phyloP scores from a whole-genome alignment of 2,329 filamentous ascomycete species.

The Calonectria naviculata region DNA sequence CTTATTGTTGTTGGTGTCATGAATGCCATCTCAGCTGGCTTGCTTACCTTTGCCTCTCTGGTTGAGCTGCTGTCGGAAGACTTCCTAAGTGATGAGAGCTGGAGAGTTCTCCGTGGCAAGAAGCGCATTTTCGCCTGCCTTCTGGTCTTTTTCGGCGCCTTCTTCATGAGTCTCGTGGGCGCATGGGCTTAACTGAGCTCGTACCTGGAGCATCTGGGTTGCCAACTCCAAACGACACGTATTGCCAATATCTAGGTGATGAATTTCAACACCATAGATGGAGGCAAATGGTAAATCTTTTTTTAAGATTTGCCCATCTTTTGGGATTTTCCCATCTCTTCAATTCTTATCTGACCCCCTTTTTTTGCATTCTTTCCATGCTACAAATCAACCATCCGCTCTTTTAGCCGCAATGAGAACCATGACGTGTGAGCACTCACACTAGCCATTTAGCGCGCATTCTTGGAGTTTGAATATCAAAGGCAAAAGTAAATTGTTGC shows the following conservation, averaged over 20 bases:
- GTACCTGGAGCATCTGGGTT: not conserved
- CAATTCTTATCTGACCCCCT: not conserved
- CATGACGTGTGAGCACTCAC: not conserved
- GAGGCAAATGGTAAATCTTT: not conserved
- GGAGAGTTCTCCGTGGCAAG: constrained; percentile 64
- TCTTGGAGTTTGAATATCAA: not conserved
- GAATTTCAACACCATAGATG: not conserved
- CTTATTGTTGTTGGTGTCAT: constrained; percentile 79
- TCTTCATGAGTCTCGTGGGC: constrained; percentile 72
- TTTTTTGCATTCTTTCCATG: not conserved
- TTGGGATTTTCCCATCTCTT: not conserved
- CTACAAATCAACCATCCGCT: not conserved
- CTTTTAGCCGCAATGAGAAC: not conserved
- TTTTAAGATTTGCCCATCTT: too few species aligned
- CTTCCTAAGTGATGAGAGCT: constrained; percentile 74
- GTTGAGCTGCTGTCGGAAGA: constrained; percentile 80
- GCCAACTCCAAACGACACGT: not conserved
- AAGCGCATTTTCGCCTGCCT: constrained; percentile 65
- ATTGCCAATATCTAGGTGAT: not conserved
- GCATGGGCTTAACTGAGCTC: constrained; percentile 64
- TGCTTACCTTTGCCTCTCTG: constrained; percentile 78
- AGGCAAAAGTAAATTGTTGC: not conserved
- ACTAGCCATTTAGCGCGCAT: not conserved
- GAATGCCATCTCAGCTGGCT: constrained; percentile 77
- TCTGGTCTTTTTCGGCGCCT: constrained; percentile 68